phyloP scores from a whole-genome alignment of 352 stramenopile genomes.

The Chrysophaeum taylorii region DNA sequence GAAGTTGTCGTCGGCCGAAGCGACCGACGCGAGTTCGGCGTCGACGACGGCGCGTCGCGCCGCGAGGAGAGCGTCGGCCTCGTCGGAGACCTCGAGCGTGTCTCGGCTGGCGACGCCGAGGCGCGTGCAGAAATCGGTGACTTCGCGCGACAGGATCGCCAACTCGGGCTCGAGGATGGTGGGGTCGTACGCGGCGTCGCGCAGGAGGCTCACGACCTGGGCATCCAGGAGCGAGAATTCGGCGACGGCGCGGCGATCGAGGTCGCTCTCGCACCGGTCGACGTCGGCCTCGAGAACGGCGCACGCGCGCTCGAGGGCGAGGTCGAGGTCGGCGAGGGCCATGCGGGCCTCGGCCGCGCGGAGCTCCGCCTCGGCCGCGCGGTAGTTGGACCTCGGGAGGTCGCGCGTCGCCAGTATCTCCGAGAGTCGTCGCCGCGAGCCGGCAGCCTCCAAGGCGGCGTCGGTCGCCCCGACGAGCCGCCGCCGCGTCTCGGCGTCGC shows the following conservation, averaged over 20 bases:
- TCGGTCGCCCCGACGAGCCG: not conserved
- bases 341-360: conserved; percentile 37
- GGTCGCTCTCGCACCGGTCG: conserved; percentile 37
- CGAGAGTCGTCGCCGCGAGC: conserved; percentile 22
- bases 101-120: conserved; percentile 10
- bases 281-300: conserved; percentile 58
- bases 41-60: conserved; percentile 20
- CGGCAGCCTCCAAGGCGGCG: not conserved
- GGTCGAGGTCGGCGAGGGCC: conserved; percentile 47
- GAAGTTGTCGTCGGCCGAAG: no score
- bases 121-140: not conserved
- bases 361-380: conserved; percentile 36
- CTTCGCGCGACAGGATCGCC: not conserved
- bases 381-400: conserved; percentile 38
- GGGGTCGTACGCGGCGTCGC: conserved; percentile 37
- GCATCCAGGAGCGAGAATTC: conserved; percentile 66
- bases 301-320: conserved; percentile 63
- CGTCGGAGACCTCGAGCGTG: conserved; percentile 11
- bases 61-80: conserved; percentile 6
- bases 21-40: no score
- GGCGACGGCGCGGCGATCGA: conserved; percentile 57
- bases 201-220: conserved; percentile 51
- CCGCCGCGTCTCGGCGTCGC: not conserved
- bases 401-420: not conserved
- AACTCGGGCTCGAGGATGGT: conserved; percentile 3